Percentiles rank a stretch among this genome's conserved stretches.
These are phyloP conservation scores for Aurantiochytrium sp. DNA, from an alignment of 108 stramenopile species.

Conservation along the genomic window DNA sequence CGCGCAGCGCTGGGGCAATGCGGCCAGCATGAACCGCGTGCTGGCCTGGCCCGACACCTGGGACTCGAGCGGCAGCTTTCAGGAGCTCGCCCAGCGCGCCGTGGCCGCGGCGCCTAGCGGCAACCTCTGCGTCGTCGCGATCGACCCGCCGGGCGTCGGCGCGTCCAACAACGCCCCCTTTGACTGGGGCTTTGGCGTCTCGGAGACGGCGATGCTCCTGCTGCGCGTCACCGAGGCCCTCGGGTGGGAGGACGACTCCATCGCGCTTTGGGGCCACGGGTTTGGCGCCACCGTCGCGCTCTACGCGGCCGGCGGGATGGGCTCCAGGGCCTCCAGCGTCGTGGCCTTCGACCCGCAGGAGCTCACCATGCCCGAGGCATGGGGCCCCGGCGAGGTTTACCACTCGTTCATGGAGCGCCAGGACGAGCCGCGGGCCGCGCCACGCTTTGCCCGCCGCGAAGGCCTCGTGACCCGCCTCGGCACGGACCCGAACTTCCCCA, in stretches of 20 bases:
- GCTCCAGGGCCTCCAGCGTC: not conserved
- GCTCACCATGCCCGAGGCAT: not conserved
- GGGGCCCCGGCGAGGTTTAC: not conserved
- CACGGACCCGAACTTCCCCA: constrained; percentile 3
- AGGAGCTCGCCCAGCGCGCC: not conserved
- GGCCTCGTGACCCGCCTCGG: not conserved
- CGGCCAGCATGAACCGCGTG: not conserved
- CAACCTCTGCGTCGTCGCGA: not conserved
- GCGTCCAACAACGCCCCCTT: not conserved
- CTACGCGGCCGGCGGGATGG: not conserved
- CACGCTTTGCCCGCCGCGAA: not conserved
- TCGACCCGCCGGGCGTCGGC: constrained; percentile 20
- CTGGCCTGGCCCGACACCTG: not conserved
- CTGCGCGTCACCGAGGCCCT: not conserved
- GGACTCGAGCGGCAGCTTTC: not conserved
- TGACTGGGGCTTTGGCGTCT: not conserved
- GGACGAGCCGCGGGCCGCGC: not conserved
- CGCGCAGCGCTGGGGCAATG: not conserved
- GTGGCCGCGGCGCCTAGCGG: not conserved
- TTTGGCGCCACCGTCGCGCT: not conserved
- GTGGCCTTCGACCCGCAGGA: not conserved
- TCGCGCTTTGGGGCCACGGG: not conserved
- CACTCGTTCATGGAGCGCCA: not conserved
- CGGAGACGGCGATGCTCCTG: not conserved
- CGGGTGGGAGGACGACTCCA: constrained; percentile 3